Evolutionary conservation across 257 asterid species (phyloP).

Genomic region (Solanum tarapatanum): DNA sequence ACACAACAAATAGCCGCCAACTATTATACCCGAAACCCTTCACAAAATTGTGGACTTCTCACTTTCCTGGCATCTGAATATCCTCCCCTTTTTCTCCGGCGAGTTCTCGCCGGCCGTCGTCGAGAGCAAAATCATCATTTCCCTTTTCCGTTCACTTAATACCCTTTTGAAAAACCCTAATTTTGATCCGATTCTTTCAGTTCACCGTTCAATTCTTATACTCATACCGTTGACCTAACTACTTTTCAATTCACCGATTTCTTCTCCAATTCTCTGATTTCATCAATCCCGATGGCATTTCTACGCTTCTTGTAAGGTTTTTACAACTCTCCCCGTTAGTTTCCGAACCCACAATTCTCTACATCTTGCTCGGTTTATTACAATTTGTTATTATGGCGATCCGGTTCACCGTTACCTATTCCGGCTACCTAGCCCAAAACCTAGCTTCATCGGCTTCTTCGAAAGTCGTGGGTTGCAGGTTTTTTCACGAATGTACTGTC

Average conservation of each 20-base stretch:
- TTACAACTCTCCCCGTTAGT: neutral
- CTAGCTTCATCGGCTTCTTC: conserved; percentile 41
- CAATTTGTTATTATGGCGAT: conserved; percentile 59
- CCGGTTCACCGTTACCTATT: conserved; percentile 61
- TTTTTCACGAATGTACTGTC: conserved; percentile 39
- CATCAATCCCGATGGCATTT: conserved; percentile 3
- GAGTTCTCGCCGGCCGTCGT: neutral
- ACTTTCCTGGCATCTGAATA: neutral
- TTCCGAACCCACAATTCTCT: conserved; percentile 14
- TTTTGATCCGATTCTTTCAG: neutral
- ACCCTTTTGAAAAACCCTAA: neutral
- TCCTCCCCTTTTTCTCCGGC: neutral
- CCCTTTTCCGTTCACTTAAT: neutral
- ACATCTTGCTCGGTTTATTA: conserved; percentile 19
- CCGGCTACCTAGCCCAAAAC: conserved; percentile 68
- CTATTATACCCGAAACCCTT: neutral
- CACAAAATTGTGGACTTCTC: neutral
- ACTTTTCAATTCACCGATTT: neutral
- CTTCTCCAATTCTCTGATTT: neutral
- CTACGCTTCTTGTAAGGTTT: neutral
- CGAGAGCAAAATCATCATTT: neutral
- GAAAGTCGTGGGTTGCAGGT: conserved; percentile 26
- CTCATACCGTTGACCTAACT: neutral
- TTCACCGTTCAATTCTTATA: neutral
- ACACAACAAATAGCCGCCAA: neutral